Percentiles rank a stretch among this genome's conserved stretches.
Conservation (phyloP, 345 rosid species). For the Salix purpurea region DNA sequence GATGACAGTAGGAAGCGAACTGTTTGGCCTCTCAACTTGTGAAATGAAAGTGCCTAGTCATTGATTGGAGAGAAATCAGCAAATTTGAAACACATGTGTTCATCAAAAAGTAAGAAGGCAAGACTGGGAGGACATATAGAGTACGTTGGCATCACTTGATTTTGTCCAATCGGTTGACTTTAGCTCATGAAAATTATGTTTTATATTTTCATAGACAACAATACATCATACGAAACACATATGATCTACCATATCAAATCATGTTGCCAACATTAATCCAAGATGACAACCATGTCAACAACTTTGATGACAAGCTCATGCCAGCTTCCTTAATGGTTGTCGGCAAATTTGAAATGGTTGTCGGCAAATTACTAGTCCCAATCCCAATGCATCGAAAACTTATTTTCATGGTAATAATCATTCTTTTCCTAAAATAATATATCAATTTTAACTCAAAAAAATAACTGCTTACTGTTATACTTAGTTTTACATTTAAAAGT, state of each 20-base stretch:
- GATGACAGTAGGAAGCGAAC: slow-evolving; percentile 54
- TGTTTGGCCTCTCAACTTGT: slow-evolving; percentile 40
- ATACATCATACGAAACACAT: background rate
- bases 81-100: background rate
- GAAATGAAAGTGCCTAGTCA: slow-evolving; percentile 37
- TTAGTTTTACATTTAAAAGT: too few species aligned
- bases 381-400: too few species aligned
- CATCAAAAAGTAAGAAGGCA: background rate
- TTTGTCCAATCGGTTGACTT: background rate
- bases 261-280: background rate
- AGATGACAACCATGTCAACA: background rate
- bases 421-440: background rate
- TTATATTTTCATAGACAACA: too few species aligned
- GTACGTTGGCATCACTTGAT: background rate
- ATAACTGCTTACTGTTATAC: too few species aligned
- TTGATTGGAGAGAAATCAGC: background rate
- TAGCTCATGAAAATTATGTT: too few species aligned
- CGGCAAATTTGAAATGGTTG: too few species aligned
- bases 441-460: background rate
- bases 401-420: too few species aligned
- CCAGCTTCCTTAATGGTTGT: too few species aligned
- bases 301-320: background rate
- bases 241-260: background rate
- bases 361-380: too few species aligned
- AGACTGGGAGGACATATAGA: background rate